Conservation (phyloP, 805 yeast species). For the Yamadazyma sp. region DNA sequence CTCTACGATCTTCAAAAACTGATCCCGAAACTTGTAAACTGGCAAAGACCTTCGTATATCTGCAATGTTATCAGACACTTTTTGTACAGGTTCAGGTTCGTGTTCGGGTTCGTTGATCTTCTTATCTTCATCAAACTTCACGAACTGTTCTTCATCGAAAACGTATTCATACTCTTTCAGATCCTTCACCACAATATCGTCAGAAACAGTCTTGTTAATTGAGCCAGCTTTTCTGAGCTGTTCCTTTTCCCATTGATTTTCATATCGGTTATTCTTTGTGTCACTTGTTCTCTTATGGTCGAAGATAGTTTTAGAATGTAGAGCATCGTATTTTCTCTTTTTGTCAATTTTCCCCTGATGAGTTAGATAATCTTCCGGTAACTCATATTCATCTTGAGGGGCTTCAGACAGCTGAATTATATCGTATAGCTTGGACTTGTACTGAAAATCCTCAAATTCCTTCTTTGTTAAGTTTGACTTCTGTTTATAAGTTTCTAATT, state of each 20-base stretch:
- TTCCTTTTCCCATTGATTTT: conserved; percentile 53
- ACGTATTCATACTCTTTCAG: conserved; percentile 68
- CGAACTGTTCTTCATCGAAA: conserved; percentile 60
- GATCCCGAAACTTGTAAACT: conserved; percentile 61
- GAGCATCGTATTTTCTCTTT: conserved; percentile 51
- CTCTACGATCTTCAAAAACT: conserved; percentile 58
- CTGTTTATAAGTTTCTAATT: conserved; percentile 14
- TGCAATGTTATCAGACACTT: conserved; percentile 26
- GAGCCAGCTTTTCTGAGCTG: conserved; percentile 43
- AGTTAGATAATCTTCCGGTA: conserved; percentile 60
- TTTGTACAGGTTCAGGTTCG: neutral
- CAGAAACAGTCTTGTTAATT: conserved; percentile 22
- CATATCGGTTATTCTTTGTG: conserved; percentile 20
- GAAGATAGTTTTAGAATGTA: conserved; percentile 26
- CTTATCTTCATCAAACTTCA: conserved; percentile 23
- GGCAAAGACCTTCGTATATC: conserved; percentile 70
- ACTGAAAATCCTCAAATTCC: conserved; percentile 20
- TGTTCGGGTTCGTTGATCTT: conserved; percentile 10
- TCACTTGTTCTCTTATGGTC: neutral
- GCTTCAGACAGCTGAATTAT: conserved; percentile 24
- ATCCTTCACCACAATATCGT: conserved; percentile 42
- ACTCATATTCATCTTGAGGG: conserved; percentile 34
- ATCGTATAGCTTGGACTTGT: conserved; percentile 20
- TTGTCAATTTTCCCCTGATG: conserved; percentile 53
- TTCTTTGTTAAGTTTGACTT: conserved; percentile 6